Evolutionary conservation across 2,329 filamentous ascomycete genomes (phyloP).

Genomic region (Cercospora sp.): DNA sequence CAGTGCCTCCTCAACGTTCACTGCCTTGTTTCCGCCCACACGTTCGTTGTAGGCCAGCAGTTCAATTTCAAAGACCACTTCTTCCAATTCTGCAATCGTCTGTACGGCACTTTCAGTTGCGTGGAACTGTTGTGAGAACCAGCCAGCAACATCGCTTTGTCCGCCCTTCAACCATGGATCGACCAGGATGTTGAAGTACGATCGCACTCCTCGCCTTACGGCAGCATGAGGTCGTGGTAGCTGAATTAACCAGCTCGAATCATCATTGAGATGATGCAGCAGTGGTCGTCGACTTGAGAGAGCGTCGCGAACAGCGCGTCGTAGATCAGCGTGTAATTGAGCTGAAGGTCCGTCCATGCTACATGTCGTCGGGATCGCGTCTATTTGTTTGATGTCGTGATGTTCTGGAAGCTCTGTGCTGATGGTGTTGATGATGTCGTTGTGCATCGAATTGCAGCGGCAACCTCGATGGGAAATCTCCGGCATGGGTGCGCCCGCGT

Average conservation of each 20-base stretch:
- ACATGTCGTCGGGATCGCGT: conserved; percentile 3
- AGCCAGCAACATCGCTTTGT: conserved; percentile 62
- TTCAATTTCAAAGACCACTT: conserved; percentile 54
- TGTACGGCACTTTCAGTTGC: conserved; percentile 55
- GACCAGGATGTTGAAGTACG: conserved; percentile 64
- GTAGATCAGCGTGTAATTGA: conserved; percentile 49
- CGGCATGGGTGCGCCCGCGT: background rate
- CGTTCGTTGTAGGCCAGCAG: conserved; percentile 37
- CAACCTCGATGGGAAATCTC: background rate
- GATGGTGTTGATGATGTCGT: background rate
- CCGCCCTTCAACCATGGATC: conserved; percentile 66
- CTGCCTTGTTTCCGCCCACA: conserved; percentile 17
- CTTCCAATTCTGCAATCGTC: conserved; percentile 58
- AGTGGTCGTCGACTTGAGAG: conserved; percentile 52
- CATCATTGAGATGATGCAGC: conserved; percentile 65
- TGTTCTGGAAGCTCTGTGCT: background rate
- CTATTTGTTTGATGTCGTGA: background rate
- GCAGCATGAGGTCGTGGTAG: conserved; percentile 56
- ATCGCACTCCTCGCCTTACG: conserved; percentile 46
- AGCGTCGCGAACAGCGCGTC: conserved; percentile 41
- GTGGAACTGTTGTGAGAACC: conserved; percentile 68
- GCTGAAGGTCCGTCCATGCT: conserved; percentile 33
- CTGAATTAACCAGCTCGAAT: conserved; percentile 68
- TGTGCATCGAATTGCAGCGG: conserved; percentile 1
- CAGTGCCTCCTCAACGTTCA: conserved; percentile 15